Evolutionary conservation across 768 basidiomycete genomes (phyloP), one percentile per base, ranked within the genome.

Genomic region (Agrocybe pediades): DNA sequence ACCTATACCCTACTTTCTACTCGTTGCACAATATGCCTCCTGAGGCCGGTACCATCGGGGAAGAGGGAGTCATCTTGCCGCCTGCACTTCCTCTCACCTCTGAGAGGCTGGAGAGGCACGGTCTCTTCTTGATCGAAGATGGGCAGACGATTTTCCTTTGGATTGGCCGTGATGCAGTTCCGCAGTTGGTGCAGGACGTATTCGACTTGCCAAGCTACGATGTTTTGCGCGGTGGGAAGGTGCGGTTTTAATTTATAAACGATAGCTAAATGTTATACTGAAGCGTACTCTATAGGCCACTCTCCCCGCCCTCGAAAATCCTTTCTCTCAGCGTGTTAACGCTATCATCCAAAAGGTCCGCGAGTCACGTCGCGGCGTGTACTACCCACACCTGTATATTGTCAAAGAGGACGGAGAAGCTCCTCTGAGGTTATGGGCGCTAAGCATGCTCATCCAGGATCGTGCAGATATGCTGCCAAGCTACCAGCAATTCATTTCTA

Each of bases 371-470:
- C 82, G 94, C 36, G 95, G 95, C 13, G 86, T 88, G 4, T 98
- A 98, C 69, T 88, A 90, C 66, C 93, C 93, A 7, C 94, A 98
- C 68, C 75, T 99, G 6, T 99, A 98, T 64, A 78, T 98, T 48
- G 95, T 98, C 64, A 99, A 98, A 74, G 95, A 98, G 68, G 97
- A 99, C 61, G 96, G 95, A 55, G 97, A 99, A 71, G 91, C 94
- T 6, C 88, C 95, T 41, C 76, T 99, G 65, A 80, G 95, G 56
- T 80, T 95, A 54, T 99, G 97, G 97, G 97, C 96, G 0, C 80
- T 99, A 56, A 94, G 92, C 65, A 84, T 85, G 63, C 83, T 99
- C 60, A 89, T 98, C 61, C 96, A 98, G 73, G 97, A 98, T 71
- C 87, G 97, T 53, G 87, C 92, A 63, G 97, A 99, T 69, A 86